Evolutionary conservation across 257 asterid species (phyloP).

Genomic region (Mitragyna speciosa): DNA sequence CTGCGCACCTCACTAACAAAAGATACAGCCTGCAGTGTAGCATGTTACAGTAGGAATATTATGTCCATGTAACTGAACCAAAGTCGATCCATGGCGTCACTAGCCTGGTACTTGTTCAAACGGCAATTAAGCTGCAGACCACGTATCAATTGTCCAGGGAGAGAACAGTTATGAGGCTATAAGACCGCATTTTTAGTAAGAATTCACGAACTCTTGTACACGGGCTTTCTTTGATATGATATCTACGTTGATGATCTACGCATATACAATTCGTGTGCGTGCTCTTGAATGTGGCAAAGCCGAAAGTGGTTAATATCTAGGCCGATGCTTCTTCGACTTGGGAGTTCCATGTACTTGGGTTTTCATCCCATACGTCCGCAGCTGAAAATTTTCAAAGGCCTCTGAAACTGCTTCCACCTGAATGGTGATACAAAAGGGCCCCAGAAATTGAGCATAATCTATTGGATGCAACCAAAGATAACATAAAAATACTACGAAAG

Average conservation of each 20-base stretch:
- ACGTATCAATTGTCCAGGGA: not conserved
- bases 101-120: not conserved
- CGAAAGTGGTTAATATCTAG: not conserved
- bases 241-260: not conserved
- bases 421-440: not conserved
- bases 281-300: not conserved
- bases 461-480: no score
- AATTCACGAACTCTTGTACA: not conserved
- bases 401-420: conserved; percentile 76
- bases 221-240: no score
- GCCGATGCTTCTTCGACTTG: conserved; percentile 50
- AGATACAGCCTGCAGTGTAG: not conserved
- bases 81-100: not conserved
- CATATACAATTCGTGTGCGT: not conserved
- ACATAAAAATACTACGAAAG: not conserved
- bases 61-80: not conserved
- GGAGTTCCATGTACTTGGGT: conserved; percentile 86
- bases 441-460: not conserved
- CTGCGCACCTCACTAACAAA: not conserved
- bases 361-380: conserved; percentile 65
- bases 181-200: not conserved
- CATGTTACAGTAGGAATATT: not conserved
- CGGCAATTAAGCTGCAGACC: not conserved
- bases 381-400: conserved; percentile 79
- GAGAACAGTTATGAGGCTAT: not conserved